Evolutionary conservation across 2,329 filamentous ascomycete genomes (phyloP).

Genomic region (Pyricularia grisea): DNA sequence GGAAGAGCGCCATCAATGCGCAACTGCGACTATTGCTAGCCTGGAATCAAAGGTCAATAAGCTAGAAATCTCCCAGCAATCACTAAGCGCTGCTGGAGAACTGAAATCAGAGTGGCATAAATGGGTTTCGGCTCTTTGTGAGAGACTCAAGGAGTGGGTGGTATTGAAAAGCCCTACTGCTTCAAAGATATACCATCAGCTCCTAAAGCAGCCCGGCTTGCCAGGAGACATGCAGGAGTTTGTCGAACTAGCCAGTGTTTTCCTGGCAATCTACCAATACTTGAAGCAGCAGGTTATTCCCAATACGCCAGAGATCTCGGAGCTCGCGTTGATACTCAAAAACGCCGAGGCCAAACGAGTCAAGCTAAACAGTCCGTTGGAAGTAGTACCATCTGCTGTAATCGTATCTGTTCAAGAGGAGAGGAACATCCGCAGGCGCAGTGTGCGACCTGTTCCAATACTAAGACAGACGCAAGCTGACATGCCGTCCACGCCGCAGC

Average conservation of each 20-base stretch:
- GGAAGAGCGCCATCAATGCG: neutral
- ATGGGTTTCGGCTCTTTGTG: neutral
- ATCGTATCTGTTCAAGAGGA: neutral
- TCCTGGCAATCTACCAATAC: slow-evolving; percentile 3
- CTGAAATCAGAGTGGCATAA: neutral
- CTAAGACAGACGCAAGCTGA: slow-evolving; percentile 4
- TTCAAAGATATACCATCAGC: neutral
- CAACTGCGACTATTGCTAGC: neutral
- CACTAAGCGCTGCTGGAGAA: neutral
- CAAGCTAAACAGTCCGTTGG: slow-evolving; percentile 3
- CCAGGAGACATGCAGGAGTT: neutral
- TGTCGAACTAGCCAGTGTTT: neutral
- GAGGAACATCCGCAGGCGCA: neutral
- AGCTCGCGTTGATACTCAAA: neutral
- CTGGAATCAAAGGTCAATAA: neutral
- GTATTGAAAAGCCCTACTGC: neutral
- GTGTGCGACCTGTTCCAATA: neutral
- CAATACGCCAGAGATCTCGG: neutral
- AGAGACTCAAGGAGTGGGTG: neutral
- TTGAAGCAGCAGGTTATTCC: neutral
- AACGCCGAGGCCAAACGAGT: neutral
- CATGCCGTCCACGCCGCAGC: neutral
- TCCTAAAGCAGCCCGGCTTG: neutral
- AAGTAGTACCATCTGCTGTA: neutral
- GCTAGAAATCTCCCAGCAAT: neutral